A percentile compares a stretch with the other conserved stretches of the same genome.
phyloP scores from a whole-genome alignment of 192 early-diverging fungal species.

The Endogone sp. region DNA sequence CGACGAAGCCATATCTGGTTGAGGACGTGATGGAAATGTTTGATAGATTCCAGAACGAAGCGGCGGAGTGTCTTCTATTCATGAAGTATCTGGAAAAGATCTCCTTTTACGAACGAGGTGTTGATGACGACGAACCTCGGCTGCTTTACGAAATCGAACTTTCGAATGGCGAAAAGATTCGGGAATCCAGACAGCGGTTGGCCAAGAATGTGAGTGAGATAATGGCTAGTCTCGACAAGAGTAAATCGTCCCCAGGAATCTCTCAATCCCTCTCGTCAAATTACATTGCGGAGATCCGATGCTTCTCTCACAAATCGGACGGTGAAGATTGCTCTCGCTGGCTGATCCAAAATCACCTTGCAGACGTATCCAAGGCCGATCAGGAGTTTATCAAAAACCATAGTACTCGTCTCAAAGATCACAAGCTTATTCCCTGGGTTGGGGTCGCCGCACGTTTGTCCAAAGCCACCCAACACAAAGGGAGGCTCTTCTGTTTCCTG shows the following conservation, averaged over 20 bases:
- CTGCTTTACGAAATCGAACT: slow-evolving; percentile 23
- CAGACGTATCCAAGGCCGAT: slow-evolving; percentile 3
- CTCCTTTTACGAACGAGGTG: slow-evolving; percentile 23
- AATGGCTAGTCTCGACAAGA: background rate
- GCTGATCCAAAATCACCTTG: slow-evolving; percentile 20
- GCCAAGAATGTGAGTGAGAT: slow-evolving; percentile 7
- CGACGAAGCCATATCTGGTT: slow-evolving; percentile 16
- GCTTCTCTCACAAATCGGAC: slow-evolving; percentile 14
- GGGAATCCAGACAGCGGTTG: background rate
- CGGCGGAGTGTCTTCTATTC: slow-evolving; percentile 24
- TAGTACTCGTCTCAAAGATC: slow-evolving; percentile 1
- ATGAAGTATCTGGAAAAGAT: slow-evolving; percentile 29
- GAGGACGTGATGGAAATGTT: slow-evolving; percentile 24
- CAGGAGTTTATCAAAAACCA: slow-evolving; percentile 7
- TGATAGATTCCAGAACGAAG: slow-evolving; percentile 18
- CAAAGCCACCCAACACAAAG: background rate
- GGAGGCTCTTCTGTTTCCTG: slow-evolving; percentile 31
- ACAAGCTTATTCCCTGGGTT: slow-evolving; percentile 35
- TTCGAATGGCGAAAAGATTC: slow-evolving; percentile 16
- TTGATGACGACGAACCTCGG: background rate
- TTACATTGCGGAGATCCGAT: slow-evolving; percentile 15
- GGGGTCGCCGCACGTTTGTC: slow-evolving; percentile 24
- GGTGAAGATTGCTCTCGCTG: slow-evolving; percentile 1
- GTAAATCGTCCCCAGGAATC: too few relatives aligned
- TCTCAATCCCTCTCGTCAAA: background rate